Evolutionary conservation across 768 basidiomycete genomes (phyloP).

Genomic region (Naganishia friedmannii): DNA sequence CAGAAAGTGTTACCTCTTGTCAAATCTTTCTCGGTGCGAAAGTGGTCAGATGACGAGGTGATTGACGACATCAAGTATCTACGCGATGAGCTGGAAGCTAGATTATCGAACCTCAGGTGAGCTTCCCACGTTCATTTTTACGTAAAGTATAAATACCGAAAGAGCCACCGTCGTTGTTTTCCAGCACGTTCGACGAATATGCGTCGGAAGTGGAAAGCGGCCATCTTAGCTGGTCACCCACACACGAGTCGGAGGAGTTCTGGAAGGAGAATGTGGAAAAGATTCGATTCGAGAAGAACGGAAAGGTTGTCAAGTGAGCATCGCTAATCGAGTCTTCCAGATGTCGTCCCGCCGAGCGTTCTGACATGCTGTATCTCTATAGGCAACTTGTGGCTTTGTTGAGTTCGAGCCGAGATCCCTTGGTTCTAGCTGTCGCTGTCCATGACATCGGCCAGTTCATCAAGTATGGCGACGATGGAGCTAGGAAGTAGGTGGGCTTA

Average conservation of each 20-base stretch:
- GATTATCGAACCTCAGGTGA: slow-evolving; percentile 87
- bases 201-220: slow-evolving; percentile 83
- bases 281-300: slow-evolving; percentile 75
- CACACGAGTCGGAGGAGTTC: slow-evolving; percentile 93
- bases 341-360: neutral
- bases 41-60: slow-evolving; percentile 94
- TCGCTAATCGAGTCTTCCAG: neutral
- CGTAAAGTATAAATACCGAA: no score
- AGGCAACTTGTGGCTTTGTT: slow-evolving; percentile 75
- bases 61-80: slow-evolving; percentile 86
- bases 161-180: no score
- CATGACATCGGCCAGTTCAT: slow-evolving; percentile 94
- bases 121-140: no score
- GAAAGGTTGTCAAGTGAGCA: slow-evolving; percentile 75
- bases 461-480: slow-evolving; percentile 75
- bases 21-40: slow-evolving; percentile 75
- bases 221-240: slow-evolving; percentile 90
- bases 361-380: neutral
- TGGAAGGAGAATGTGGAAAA: slow-evolving; percentile 93
- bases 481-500: slow-evolving; percentile 70
- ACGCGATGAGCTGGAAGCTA: slow-evolving; percentile 74
- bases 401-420: slow-evolving; percentile 65
- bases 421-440: slow-evolving; percentile 83
- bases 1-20: slow-evolving; percentile 79
- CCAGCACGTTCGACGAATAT: slow-evolving; percentile 94